phyloP scores from a whole-genome alignment of 2,329 filamentous ascomycete species.

The Hypoxylon sp. region DNA sequence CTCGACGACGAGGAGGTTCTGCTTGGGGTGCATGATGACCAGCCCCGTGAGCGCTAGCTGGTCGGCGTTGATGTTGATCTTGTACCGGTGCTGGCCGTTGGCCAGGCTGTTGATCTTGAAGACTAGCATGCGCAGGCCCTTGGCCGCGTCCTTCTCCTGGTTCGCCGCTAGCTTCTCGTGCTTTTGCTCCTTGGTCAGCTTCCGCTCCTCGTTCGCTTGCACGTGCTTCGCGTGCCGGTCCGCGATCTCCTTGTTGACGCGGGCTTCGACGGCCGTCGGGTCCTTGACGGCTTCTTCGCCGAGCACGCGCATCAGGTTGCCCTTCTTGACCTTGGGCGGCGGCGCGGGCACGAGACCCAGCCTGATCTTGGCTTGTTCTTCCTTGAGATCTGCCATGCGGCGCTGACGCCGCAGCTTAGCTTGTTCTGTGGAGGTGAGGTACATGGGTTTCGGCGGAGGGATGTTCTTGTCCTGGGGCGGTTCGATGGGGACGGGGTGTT shows the following conservation, averaged over 20 bases:
- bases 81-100: slow-evolving; percentile 94
- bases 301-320: slow-evolving; percentile 96
- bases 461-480: slow-evolving; percentile 90
- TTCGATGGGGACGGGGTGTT: slow-evolving; percentile 91
- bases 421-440: slow-evolving; percentile 90
- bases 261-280: slow-evolving; percentile 94
- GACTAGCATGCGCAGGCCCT: slow-evolving; percentile 87
- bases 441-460: slow-evolving; percentile 88
- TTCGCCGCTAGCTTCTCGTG: slow-evolving; percentile 86
- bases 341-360: slow-evolving; percentile 90
- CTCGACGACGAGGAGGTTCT: slow-evolving; percentile 92
- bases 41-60: slow-evolving; percentile 88
- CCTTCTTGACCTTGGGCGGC: slow-evolving; percentile 96
- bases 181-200: slow-evolving; percentile 88
- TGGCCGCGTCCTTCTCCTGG: slow-evolving; percentile 88
- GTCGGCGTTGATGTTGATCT: slow-evolving; percentile 92
- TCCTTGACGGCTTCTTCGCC: slow-evolving; percentile 94
- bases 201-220: slow-evolving; percentile 83
- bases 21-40: slow-evolving; percentile 91
- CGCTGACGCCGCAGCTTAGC: slow-evolving; percentile 91
- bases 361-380: slow-evolving; percentile 95
- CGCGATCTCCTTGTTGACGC: slow-evolving; percentile 92
- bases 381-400: slow-evolving; percentile 92
- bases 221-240: slow-evolving; percentile 87
- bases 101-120: slow-evolving; percentile 92